These are phyloP conservation scores for Trichocladium antarcticum DNA, from an alignment of 495 filamentous ascomycete species.

Conservation along the genomic window DNA sequence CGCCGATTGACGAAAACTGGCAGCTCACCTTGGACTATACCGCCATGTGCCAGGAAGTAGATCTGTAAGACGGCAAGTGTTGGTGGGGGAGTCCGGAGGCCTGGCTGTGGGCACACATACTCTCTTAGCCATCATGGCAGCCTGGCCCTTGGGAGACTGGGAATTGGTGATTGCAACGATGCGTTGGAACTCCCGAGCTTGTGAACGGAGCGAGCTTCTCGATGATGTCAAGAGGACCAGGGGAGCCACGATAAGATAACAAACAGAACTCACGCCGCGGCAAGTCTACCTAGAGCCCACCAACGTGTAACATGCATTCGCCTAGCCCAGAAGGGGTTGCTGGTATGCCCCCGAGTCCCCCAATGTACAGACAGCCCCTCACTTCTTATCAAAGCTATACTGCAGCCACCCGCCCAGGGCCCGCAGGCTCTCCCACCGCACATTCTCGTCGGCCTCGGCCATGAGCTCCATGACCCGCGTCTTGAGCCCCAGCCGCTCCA, in stretches of 20 bases:
- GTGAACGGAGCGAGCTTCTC: background rate
- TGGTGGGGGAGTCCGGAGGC: background rate
- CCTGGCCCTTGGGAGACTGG: background rate
- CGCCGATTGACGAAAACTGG: background rate
- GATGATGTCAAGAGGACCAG: background rate
- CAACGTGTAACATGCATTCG: background rate
- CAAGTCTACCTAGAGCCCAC: too few relatives aligned
- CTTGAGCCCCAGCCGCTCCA: conserved; percentile 90
- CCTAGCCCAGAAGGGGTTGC: background rate
- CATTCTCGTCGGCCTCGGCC: conserved; percentile 76
- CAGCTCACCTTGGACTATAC: conserved; percentile 39
- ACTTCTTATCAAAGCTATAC: conserved; percentile 67
- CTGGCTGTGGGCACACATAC: background rate
- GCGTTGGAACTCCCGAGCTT: too few relatives aligned
- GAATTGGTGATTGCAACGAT: background rate
- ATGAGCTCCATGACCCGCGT: conserved; percentile 90
- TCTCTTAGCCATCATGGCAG: background rate
- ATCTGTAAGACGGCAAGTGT: conserved; percentile 23
- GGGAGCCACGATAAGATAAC: conserved; percentile 19
- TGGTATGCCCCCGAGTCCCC: background rate
- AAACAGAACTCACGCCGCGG: too few relatives aligned
- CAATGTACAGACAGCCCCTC: conserved; percentile 1
- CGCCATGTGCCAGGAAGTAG: conserved; percentile 45
- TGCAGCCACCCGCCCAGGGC: conserved; percentile 90
- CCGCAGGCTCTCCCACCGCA: conserved; percentile 89